phyloP scores from a whole-genome alignment of 73 alveolate species.

The Blepharisma stoltei region DNA sequence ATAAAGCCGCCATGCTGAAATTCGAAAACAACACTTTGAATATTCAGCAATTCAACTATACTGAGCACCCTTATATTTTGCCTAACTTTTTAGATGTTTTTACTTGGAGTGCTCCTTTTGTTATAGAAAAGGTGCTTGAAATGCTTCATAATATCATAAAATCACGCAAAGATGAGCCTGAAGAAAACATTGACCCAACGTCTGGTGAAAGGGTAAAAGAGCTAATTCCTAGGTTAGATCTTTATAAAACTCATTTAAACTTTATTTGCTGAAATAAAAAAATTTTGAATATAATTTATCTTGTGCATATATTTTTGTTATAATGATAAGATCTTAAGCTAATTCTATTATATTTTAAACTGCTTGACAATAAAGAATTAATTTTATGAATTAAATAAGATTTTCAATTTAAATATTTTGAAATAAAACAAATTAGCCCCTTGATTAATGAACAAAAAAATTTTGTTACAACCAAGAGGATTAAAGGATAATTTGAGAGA shows the following conservation, averaged over 20 bases:
- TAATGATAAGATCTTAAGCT: no score
- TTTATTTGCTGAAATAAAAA: neutral
- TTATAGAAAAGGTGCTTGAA: slow-evolving; percentile 82
- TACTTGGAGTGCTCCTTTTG: slow-evolving; percentile 89
- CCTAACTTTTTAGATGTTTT: slow-evolving; percentile 85
- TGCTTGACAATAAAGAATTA: no score
- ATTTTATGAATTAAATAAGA: no score
- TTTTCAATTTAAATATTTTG: no score
- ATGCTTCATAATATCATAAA: slow-evolving; percentile 59
- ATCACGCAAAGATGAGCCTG: slow-evolving; percentile 43
- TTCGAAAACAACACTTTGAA: slow-evolving; percentile 80
- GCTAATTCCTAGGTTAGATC: slow-evolving; percentile 21
- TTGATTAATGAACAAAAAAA: no score
- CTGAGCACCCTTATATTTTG: slow-evolving; percentile 86
- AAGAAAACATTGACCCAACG: slow-evolving; percentile 35
- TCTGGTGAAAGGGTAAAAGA: slow-evolving; percentile 48
- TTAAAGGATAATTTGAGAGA: no score
- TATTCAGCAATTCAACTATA: slow-evolving; percentile 85
- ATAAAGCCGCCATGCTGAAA: slow-evolving; percentile 91
- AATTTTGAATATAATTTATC: no score
- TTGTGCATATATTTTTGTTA: no score
- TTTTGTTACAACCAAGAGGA: no score
- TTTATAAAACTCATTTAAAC: neutral
- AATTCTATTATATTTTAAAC: no score
- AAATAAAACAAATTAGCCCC: no score